A percentile compares a stretch with the other conserved stretches of the same genome.
These are phyloP conservation scores for Leucosporidium scottii DNA, from an alignment of 768 basidiomycete genomes.

Conservation along the genomic window DNA sequence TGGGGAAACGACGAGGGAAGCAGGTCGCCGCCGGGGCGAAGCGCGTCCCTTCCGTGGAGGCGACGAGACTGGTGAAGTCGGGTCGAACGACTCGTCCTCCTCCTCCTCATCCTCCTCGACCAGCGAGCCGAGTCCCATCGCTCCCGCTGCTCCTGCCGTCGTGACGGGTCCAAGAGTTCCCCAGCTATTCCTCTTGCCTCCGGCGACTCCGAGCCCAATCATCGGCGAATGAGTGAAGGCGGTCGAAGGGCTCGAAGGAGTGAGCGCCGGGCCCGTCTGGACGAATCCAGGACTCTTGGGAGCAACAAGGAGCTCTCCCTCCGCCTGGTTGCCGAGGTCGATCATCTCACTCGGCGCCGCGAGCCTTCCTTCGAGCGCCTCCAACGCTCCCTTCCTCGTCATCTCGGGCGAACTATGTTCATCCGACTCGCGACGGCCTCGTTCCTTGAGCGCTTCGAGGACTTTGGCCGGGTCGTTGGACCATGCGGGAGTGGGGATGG, in stretches of 20 bases:
- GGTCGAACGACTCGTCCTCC: conserved; percentile 43
- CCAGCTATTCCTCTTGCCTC: conserved; percentile 27
- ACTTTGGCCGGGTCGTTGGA: conserved; percentile 48
- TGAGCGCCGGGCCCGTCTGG: background rate
- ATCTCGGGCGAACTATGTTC: conserved; percentile 61
- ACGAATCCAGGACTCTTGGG: conserved; percentile 3
- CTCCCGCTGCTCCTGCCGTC: conserved; percentile 28
- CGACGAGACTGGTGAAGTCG: background rate
- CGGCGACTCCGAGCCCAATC: conserved; percentile 25
- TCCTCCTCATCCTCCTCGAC: conserved; percentile 88
- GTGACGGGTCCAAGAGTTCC: conserved; percentile 2
- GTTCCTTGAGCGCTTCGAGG: conserved; percentile 44
- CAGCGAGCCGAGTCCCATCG: conserved; percentile 46
- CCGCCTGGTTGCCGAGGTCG: conserved; percentile 19
- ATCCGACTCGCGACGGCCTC: conserved; percentile 59
- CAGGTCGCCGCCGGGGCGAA: conserved; percentile 1
- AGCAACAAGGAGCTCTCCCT: conserved; percentile 27
- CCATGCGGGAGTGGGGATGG: conserved; percentile 1
- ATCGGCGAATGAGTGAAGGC: conserved; percentile 10
- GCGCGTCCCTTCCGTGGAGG: conserved; percentile 10
- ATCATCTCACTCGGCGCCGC: conserved; percentile 46
- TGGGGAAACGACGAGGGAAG: background rate
- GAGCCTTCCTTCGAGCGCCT: conserved; percentile 73
- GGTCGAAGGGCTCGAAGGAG: conserved; percentile 12
- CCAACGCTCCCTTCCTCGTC: conserved; percentile 74